Conservation (phyloP, 805 yeast genomes). For the Torulaspora gathmanii region DNA sequence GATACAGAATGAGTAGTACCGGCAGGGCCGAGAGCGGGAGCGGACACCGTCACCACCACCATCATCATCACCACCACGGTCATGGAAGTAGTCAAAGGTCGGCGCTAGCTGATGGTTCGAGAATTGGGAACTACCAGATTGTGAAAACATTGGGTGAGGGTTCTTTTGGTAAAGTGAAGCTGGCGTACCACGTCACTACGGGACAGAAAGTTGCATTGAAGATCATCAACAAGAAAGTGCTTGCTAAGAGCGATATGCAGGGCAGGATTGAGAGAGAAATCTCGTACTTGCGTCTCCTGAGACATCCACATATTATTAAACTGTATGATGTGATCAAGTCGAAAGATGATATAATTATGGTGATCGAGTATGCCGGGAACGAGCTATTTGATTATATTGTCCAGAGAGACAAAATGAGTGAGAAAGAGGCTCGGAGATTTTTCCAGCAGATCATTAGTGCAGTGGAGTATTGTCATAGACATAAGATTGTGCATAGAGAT, state of each 20-base stretch:
- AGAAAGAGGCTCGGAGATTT: slow-evolving; percentile 84
- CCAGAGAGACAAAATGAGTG: slow-evolving; percentile 88
- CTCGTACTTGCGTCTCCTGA: slow-evolving; percentile 74
- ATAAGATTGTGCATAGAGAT: slow-evolving; percentile 94
- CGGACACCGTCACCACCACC: slow-evolving; percentile 23
- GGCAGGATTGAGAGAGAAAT: slow-evolving; percentile 95
- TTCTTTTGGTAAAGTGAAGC: slow-evolving; percentile 91
- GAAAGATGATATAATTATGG: slow-evolving; percentile 95
- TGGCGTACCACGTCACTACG: slow-evolving; percentile 84
- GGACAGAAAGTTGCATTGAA: slow-evolving; percentile 91
- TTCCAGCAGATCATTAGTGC: slow-evolving; percentile 97
- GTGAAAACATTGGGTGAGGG: slow-evolving; percentile 94
- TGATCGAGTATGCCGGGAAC: slow-evolving; percentile 93
- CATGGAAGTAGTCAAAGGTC: slow-evolving; percentile 13
- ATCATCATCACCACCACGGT: slow-evolving; percentile 16
- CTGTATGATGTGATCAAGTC: slow-evolving; percentile 92
- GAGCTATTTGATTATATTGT: slow-evolving; percentile 94
- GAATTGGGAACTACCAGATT: slow-evolving; percentile 90
- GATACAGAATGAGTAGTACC: slow-evolving; percentile 4
- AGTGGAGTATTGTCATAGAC: slow-evolving; percentile 93
- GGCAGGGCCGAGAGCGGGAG: slow-evolving; percentile 4
- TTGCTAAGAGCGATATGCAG: slow-evolving; percentile 95
- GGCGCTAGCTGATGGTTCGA: slow-evolving; percentile 34
- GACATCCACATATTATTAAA: slow-evolving; percentile 96
- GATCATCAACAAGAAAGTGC: slow-evolving; percentile 84